Conservation (phyloP, 306 rosid species). For the Oemleria cerasiformis region DNA sequence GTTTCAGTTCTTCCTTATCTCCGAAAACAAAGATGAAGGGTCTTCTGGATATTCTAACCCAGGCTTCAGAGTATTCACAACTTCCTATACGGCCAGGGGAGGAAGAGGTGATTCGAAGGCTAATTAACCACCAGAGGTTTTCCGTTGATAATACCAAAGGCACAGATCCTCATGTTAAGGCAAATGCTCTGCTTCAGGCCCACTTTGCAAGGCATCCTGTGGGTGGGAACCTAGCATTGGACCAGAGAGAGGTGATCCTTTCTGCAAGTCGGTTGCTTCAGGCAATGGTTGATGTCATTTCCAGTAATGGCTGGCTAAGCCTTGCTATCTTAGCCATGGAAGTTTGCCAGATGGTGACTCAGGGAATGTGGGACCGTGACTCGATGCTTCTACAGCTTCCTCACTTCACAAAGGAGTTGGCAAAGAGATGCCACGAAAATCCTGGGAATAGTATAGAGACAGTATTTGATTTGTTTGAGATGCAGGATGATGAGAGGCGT, state of each 20-base stretch:
- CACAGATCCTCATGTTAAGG: slow-evolving; percentile 81
- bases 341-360: slow-evolving; percentile 94
- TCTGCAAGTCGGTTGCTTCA: slow-evolving; percentile 80
- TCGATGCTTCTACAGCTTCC: slow-evolving; percentile 90
- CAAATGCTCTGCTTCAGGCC: slow-evolving; percentile 91
- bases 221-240: slow-evolving; percentile 76
- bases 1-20: slow-evolving; percentile 79
- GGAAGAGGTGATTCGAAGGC: slow-evolving; percentile 74
- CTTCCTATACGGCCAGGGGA: slow-evolving; percentile 93
- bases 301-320: slow-evolving; percentile 90
- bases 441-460: slow-evolving; percentile 71
- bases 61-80: slow-evolving; percentile 83
- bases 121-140: slow-evolving; percentile 88
- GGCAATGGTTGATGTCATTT: slow-evolving; percentile 92
- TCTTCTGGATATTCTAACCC: slow-evolving; percentile 73
- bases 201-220: slow-evolving; percentile 82
- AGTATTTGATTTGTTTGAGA: slow-evolving; percentile 80
- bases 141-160: slow-evolving; percentile 76
- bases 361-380: slow-evolving; percentile 93
- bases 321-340: slow-evolving; percentile 90
- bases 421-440: slow-evolving; percentile 71
- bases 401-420: slow-evolving; percentile 86
- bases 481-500: slow-evolving; percentile 82
- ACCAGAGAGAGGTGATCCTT: slow-evolving; percentile 84
- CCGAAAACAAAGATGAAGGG: slow-evolving; percentile 91